Evolutionary conservation across 768 basidiomycete genomes (phyloP), one percentile per base, ranked within the genome.

Genomic region (Mycena maculata): DNA sequence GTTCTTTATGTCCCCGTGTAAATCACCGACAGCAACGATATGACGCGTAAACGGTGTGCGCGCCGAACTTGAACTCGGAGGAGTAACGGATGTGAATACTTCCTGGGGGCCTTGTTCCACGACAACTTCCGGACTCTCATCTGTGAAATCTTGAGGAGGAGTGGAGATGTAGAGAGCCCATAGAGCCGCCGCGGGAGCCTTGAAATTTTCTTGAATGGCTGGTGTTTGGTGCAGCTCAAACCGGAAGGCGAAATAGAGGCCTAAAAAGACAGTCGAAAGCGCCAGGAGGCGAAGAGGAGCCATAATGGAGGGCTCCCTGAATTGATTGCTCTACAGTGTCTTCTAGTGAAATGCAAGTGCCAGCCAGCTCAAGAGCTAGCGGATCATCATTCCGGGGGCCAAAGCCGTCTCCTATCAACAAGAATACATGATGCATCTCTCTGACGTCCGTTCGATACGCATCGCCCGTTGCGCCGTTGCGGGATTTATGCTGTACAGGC

Each of bases 21-120:
- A 79, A 72, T 99, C 97, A 0, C 95, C 96, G 0, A 98, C 91
- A 13, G 94, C 96, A 0, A 97, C 88, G 25, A 98, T 92, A 67
- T 87, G 88, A 8, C 85, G 77, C 42, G 76, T 77, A 68, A 83
- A 86, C 8, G 81, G 63, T 36, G 53, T n/a, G 58, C 72, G 70
- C 22, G 49, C 45, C 15, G 64, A 60, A 8, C 60, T 31, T 5
- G 58, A 39, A 28, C 41, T 49, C 16, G n/a, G n/a, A n/a, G 65
- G 28, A 33, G 49, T 28, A n/a, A 13, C 30, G 28, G 60, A 44
- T 1, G 52, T 57, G 52, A 67, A 57, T 8, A n/a, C 33, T 39
- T 45, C n/a, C 41, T 67, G 65, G 3, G 48, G 7, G 27, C n/a
- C 22, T 47, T 58, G 47, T 33, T 33, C 27, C 39, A 49, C 18